Evolutionary conservation across 345 rosid genomes (phyloP).

Genomic region (Psidium guajava): DNA sequence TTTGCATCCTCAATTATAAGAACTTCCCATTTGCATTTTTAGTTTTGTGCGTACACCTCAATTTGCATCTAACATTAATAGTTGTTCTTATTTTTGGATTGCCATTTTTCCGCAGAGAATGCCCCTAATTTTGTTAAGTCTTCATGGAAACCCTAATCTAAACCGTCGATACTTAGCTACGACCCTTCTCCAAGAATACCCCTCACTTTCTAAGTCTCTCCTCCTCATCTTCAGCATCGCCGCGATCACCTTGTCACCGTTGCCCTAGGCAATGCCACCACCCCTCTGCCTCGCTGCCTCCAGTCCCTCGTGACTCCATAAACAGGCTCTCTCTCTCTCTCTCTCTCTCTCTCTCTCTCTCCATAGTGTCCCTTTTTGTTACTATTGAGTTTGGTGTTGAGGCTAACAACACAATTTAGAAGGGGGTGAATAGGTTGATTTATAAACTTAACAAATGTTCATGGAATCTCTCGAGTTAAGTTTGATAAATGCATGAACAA

Average conservation of each 20-base stretch:
- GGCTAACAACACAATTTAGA: neutral
- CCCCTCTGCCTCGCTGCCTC: neutral
- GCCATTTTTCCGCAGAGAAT: neutral
- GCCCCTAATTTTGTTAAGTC: neutral
- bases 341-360: neutral
- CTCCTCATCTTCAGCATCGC: neutral
- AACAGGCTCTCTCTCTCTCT: neutral
- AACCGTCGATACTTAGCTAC: neutral
- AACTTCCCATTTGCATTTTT: neutral
- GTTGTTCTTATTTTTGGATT: neutral
- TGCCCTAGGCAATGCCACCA: neutral
- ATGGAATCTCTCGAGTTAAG: neutral
- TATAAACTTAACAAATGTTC: neutral
- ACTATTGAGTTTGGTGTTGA: neutral
- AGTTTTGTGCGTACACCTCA: neutral
- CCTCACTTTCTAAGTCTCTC: neutral
- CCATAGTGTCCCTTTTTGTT: neutral
- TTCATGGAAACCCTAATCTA: neutral
- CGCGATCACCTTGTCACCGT: neutral
- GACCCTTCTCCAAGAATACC: neutral
- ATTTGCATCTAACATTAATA: neutral
- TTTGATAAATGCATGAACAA: neutral
- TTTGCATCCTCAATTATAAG: neutral
- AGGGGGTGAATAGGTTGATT: neutral
- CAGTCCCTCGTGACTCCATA: neutral